phyloP scores from a whole-genome alignment of 805 yeast species.

The Scheffersomyces spartinae region DNA sequence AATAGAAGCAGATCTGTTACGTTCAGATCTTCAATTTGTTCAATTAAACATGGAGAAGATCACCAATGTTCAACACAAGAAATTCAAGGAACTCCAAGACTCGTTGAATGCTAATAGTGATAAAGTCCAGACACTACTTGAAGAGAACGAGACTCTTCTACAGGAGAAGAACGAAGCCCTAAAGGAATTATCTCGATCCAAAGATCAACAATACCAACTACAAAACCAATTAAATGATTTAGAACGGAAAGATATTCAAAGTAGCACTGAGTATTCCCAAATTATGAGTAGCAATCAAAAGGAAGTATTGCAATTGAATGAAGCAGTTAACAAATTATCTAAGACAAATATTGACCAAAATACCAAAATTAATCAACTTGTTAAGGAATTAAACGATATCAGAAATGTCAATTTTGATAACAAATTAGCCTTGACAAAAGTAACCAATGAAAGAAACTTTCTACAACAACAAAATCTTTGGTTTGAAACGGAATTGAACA shows the following conservation, averaged over 20 bases:
- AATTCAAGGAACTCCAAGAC: conserved; percentile 9
- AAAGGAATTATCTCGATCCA: too few species aligned
- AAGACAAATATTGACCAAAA: conserved; percentile 24
- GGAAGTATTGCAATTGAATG: conserved; percentile 17
- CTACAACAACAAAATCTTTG: too few species aligned
- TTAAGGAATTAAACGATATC: conserved; percentile 24
- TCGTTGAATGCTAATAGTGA: conserved; percentile 6
- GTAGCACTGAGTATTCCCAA: too few species aligned
- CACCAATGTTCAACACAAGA: conserved; percentile 14
- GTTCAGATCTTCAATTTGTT: conserved; percentile 18
- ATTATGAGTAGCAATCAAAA: too few species aligned
- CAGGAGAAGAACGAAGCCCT: too few species aligned
- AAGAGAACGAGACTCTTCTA: too few species aligned
- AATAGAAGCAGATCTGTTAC: conserved; percentile 15
- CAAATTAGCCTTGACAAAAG: conserved; percentile 23
- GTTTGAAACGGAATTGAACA: conserved; percentile 27
- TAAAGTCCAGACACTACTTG: conserved; percentile 5
- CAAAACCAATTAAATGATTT: too few species aligned
- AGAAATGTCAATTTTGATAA: conserved; percentile 23
- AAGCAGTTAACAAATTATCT: conserved; percentile 16
- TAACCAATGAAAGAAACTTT: conserved; percentile 21
- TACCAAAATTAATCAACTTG: conserved; percentile 20
- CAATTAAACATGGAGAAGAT: conserved; percentile 25
- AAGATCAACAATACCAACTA: too few species aligned
- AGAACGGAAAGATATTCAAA: too few species aligned